Conservation (phyloP, 352 stramenopile species). For the Aphanomyces invadans region DNA sequence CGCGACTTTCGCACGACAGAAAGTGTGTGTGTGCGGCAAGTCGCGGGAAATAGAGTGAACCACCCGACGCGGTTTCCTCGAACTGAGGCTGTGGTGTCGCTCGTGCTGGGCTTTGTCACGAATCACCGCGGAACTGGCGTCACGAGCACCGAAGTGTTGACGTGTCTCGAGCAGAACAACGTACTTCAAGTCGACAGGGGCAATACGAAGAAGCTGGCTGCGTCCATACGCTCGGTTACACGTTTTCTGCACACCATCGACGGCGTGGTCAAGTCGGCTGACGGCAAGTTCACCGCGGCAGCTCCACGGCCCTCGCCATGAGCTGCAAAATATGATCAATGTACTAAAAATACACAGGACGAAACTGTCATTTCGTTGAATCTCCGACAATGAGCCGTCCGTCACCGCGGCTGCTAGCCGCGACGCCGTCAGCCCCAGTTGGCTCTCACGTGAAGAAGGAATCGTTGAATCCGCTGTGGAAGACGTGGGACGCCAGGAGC, state of each 20-base stretch:
- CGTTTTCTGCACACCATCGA: background rate
- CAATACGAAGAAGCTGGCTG: background rate
- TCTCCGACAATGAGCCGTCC: background rate
- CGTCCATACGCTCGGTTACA: background rate
- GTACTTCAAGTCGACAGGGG: background rate
- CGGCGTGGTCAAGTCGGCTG: background rate
- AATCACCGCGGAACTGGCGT: background rate
- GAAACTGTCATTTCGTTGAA: background rate
- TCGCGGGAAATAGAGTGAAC: background rate
- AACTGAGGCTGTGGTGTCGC: background rate
- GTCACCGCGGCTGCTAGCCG: background rate
- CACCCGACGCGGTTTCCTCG: background rate
- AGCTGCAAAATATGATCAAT: too few relatives aligned
- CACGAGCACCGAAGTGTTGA: background rate
- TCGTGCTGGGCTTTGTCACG: background rate
- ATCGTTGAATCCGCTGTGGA: slow-evolving; percentile 15
- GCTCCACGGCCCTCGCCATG: background rate
- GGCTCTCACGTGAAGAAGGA: background rate
- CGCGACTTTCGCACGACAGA: background rate
- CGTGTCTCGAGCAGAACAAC: background rate
- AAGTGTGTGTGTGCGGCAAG: background rate
- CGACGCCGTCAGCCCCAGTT: background rate
- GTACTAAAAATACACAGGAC: too few relatives aligned
- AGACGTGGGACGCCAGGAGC: slow-evolving; percentile 34
- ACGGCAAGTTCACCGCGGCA: slow-evolving; percentile 2